Conservation (phyloP, 768 basidiomycete species). For the Boletus eberwhitei region DNA sequence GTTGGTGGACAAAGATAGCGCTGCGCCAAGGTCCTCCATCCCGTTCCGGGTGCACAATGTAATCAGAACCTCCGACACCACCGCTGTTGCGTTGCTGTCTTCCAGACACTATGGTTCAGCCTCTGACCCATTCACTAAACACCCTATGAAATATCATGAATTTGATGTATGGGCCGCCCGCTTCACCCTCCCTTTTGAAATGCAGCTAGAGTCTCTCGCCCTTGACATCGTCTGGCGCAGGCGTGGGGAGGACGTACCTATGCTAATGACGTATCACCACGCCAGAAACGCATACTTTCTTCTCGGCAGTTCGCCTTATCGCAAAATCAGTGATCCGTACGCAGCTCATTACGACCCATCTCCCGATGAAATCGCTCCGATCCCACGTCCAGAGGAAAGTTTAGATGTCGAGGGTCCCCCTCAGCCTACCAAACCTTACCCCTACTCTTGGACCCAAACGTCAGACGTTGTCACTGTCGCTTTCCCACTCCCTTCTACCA, state of each 20-base stretch:
- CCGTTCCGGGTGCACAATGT: constrained; percentile 42
- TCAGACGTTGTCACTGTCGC: constrained; percentile 78
- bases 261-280: constrained; percentile 49
- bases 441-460: constrained; percentile 94
- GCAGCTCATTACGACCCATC: constrained; percentile 51
- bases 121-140: constrained; percentile 17
- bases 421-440: constrained; percentile 53
- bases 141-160: constrained; percentile 33
- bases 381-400: constrained; percentile 60
- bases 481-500: constrained; percentile 76
- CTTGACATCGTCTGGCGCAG: constrained; percentile 68
- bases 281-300: constrained; percentile 49
- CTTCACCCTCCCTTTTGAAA: constrained; percentile 44
- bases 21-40: constrained; percentile 25
- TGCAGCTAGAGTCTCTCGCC: constrained; percentile 28
- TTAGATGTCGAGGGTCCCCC: constrained; percentile 38
- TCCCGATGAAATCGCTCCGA: constrained; percentile 63
- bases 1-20: constrained; percentile 28
- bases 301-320: constrained; percentile 57
- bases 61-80: constrained; percentile 33
- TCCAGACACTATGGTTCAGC: constrained; percentile 46
- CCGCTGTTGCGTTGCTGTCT: constrained; percentile 52
- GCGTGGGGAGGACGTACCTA: constrained; percentile 67
- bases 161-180: constrained; percentile 68
- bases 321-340: constrained; percentile 33